Conservation (phyloP, 306 rosid species). For the Nissolia schottii region DNA sequence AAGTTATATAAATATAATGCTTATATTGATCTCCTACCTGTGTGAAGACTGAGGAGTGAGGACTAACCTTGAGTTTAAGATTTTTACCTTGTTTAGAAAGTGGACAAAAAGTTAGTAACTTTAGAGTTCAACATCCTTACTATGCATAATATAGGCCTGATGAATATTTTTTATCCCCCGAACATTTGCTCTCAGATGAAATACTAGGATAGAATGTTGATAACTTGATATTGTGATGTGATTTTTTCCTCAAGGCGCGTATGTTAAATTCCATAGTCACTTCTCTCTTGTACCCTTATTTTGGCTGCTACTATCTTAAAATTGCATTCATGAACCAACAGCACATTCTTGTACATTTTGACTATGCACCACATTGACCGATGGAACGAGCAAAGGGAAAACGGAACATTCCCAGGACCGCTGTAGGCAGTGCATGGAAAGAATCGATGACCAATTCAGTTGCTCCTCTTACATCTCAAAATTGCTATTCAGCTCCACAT, state of each 20-base stretch:
- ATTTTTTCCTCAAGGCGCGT: too few relatives aligned
- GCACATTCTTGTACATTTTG: neutral
- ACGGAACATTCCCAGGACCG: slow-evolving; percentile 80
- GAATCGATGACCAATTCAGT: neutral
- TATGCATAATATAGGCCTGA: neutral
- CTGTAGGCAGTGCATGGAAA: slow-evolving; percentile 40
- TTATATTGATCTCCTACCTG: neutral
- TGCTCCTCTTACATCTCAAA: slow-evolving; percentile 5
- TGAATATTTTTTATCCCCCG: neutral
- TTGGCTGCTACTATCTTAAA: neutral
- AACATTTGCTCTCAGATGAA: neutral
- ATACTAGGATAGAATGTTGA: neutral
- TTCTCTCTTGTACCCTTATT: too few relatives aligned
- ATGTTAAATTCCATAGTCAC: too few relatives aligned
- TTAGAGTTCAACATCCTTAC: neutral
- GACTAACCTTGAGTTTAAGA: neutral
- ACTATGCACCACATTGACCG: slow-evolving; percentile 50
- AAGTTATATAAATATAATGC: neutral
- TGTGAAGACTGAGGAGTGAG: neutral
- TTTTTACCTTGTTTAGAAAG: neutral
- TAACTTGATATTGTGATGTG: neutral
- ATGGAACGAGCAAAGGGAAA: slow-evolving; percentile 91
- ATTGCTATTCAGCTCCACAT: slow-evolving; percentile 14
- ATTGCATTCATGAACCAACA: neutral
- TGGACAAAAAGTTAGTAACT: neutral